phyloP scores from a whole-genome alignment of 768 basidiomycete species.

The Boletellus ananiceps region DNA sequence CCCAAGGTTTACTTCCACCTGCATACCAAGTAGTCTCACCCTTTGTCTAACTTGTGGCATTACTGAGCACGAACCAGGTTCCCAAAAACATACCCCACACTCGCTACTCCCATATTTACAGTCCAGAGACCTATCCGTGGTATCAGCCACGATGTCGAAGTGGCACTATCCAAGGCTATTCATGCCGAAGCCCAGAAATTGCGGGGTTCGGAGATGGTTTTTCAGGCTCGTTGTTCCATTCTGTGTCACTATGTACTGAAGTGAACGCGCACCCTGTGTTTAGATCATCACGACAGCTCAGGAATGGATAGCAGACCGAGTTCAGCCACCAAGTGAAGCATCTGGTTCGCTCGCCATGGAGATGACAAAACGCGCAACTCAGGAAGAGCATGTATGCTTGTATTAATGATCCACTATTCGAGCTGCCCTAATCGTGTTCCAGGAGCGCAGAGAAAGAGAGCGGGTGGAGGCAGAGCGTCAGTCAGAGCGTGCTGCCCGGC shows the following conservation, averaged over 20 bases:
- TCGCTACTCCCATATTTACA: constrained; percentile 63
- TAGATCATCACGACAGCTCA: constrained; percentile 66
- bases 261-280: not conserved
- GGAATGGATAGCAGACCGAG: constrained; percentile 62
- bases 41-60: not conserved
- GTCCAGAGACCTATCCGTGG: constrained; percentile 64
- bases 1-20: constrained; percentile 61
- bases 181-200: constrained; percentile 61
- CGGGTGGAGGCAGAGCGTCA: constrained; percentile 51
- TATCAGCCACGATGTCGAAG: constrained; percentile 51
- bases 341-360: constrained; percentile 70
- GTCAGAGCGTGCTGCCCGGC: constrained; percentile 45
- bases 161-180: constrained; percentile 53
- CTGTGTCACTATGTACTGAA: not conserved
- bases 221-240: constrained; percentile 47
- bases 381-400: constrained; percentile 57
- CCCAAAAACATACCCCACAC: constrained; percentile 77
- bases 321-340: constrained; percentile 53
- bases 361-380: constrained; percentile 70
- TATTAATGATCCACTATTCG: not conserved
- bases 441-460: constrained; percentile 54
- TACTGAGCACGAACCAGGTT: constrained; percentile 42
- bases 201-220: constrained; percentile 73
- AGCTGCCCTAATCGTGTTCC: not conserved
- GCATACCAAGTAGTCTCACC: constrained; percentile 55